Conservation (phyloP, 2,329 filamentous ascomycete genomes). For the Colletotrichum acutatum region DNA sequence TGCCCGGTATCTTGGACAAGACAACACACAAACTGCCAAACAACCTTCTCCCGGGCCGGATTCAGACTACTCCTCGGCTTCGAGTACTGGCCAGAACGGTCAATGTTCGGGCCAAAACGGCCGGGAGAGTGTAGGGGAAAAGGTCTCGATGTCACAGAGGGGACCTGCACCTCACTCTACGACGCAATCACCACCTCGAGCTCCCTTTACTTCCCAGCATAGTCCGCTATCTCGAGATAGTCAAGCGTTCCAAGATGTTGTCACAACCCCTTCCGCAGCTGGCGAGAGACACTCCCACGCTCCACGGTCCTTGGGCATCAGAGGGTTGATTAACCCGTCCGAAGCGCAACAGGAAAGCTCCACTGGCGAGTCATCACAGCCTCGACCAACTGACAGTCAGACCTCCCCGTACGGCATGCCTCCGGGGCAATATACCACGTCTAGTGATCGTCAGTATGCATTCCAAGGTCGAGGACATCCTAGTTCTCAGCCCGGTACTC, state of each 20-base stretch:
- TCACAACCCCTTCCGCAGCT: conserved; percentile 30
- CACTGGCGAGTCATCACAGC: conserved; percentile 35
- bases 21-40: conserved; percentile 10
- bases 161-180: conserved; percentile 66
- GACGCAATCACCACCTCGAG: conserved; percentile 57
- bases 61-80: conserved; percentile 6
- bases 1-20: conserved; percentile 11
- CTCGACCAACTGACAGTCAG: conserved; percentile 38
- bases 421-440: conserved; percentile 37
- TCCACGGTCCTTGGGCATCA: conserved; percentile 46
- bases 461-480: conserved; percentile 43
- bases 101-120: conserved; percentile 68
- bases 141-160: conserved; percentile 73
- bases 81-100: conserved; percentile 46
- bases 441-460: conserved; percentile 38
- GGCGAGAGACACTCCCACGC: conserved; percentile 14
- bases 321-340: conserved; percentile 52
- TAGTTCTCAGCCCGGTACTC: conserved; percentile 48
- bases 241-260: conserved; percentile 40
- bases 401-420: conserved; percentile 36
- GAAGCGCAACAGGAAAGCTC: conserved; percentile 41
- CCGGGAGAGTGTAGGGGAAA: conserved; percentile 65
- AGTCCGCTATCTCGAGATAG: conserved; percentile 35
- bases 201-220: conserved; percentile 11
- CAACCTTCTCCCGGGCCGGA: not conserved